These are phyloP conservation scores for Boletus speciosus DNA, from an alignment of 768 basidiomycete species.

Conservation along the genomic window DNA sequence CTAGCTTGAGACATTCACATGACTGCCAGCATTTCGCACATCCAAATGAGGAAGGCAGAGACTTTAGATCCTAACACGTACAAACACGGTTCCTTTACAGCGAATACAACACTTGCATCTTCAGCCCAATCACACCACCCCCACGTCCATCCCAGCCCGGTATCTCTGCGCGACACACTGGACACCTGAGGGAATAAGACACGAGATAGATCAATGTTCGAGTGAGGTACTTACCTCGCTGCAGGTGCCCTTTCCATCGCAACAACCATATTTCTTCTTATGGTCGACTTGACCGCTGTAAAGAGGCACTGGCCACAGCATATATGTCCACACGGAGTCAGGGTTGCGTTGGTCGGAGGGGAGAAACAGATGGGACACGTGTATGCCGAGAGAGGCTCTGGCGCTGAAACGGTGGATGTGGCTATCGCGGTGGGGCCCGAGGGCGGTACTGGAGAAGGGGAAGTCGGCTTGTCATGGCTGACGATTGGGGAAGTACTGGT, in stretches of 20 bases:
- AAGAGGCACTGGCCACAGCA: constrained; percentile 77
- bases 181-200: constrained; percentile 43
- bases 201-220: background rate
- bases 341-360: constrained; percentile 67
- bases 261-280: constrained; percentile 43
- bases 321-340: constrained; percentile 80
- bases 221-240: constrained; percentile 36
- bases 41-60: background rate
- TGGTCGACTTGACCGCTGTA: constrained; percentile 61
- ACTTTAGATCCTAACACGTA: constrained; percentile 20
- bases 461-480: background rate
- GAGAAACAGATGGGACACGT: constrained; percentile 80
- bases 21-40: background rate
- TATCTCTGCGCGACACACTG: constrained; percentile 65
- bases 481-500: background rate
- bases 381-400: constrained; percentile 52
- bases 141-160: constrained; percentile 70
- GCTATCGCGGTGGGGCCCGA: background rate
- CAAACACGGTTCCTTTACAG: constrained; percentile 17
- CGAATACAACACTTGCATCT: constrained; percentile 34
- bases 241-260: constrained; percentile 31
- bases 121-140: constrained; percentile 63
- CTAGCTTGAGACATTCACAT: constrained; percentile 9
- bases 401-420: background rate
- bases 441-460: background rate